Evolutionary conservation across 805 yeast genomes (phyloP).

Genomic region (Yarrowia sp.): DNA sequence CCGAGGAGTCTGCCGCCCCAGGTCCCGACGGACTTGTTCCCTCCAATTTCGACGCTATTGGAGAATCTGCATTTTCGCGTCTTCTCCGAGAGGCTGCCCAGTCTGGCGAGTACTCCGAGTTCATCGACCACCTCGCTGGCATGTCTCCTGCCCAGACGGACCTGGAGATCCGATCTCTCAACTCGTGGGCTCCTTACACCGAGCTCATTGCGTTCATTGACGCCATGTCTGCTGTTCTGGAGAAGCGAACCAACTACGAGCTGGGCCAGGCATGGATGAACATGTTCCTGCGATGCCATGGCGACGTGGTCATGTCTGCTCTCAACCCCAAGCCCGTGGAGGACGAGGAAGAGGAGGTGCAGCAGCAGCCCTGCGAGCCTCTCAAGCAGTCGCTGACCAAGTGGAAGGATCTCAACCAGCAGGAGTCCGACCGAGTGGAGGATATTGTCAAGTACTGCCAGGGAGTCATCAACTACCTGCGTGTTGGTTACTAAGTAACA

Average conservation of each 20-base stretch:
- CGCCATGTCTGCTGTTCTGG: constrained; percentile 70
- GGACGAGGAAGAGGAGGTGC: constrained; percentile 32
- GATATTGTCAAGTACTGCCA: constrained; percentile 77
- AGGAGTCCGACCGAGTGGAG: constrained; percentile 62
- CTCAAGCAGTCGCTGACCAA: constrained; percentile 52
- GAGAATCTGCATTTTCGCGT: constrained; percentile 78
- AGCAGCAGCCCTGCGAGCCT: constrained; percentile 43
- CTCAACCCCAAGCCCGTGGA: constrained; percentile 24
- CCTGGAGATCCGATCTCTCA: constrained; percentile 83
- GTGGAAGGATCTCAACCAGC: constrained; percentile 58
- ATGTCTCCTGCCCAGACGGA: constrained; percentile 83
- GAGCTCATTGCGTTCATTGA: constrained; percentile 71
- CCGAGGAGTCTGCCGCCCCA: constrained; percentile 46
- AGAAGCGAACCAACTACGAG: constrained; percentile 69
- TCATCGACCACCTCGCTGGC: constrained; percentile 61
- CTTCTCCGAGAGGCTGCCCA: constrained; percentile 62
- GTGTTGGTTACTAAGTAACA: constrained; percentile 39
- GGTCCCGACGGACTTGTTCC: constrained; percentile 45
- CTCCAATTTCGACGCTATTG: constrained; percentile 49
- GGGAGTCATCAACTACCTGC: constrained; percentile 72
- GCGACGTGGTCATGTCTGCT: constrained; percentile 66
- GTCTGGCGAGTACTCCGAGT: constrained; percentile 54
- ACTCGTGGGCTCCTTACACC: constrained; percentile 63
- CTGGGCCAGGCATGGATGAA: constrained; percentile 80
- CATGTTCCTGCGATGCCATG: constrained; percentile 77